Percentiles rank a stretch among this genome's conserved stretches.
Conservation (phyloP, 2,329 filamentous ascomycete genomes). For the Fusarium fujikuroi region DNA sequence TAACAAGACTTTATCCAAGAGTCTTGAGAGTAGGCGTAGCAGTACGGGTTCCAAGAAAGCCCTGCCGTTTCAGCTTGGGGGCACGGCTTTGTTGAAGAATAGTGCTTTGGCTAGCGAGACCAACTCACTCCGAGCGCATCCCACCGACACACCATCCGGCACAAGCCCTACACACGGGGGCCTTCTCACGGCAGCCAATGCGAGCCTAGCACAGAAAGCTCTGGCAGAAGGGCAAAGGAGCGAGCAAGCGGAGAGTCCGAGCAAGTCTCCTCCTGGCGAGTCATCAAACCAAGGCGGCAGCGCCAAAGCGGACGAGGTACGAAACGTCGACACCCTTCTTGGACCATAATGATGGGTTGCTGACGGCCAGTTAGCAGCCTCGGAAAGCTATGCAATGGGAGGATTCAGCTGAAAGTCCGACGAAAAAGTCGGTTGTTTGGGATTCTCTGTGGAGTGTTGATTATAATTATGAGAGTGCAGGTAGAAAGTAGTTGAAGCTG, state of each 20-base stretch:
- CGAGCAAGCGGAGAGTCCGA: conserved; percentile 29
- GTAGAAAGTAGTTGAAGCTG: conserved; percentile 39
- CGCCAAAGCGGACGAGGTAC: conserved; percentile 61
- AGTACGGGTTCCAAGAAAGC: conserved; percentile 88
- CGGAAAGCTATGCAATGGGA: conserved; percentile 52
- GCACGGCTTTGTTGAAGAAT: conserved; percentile 58
- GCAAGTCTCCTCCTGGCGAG: conserved; percentile 44
- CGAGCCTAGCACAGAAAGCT: conserved; percentile 28
- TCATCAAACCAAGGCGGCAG: conserved; percentile 37
- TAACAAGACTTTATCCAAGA: conserved; percentile 84
- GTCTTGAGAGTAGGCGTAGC: conserved; percentile 89
- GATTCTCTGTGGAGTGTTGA: conserved; percentile 71
- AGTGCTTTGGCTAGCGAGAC: conserved; percentile 68
- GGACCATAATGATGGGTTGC: conserved; percentile 59
- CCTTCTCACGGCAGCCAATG: conserved; percentile 38
- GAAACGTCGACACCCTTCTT: conserved; percentile 62
- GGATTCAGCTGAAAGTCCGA: conserved; percentile 52
- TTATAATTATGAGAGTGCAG: conserved; percentile 62
- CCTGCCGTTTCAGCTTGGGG: conserved; percentile 61
- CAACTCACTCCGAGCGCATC: conserved; percentile 64
- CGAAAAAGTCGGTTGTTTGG: conserved; percentile 68
- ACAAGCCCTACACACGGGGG: conserved; percentile 55
- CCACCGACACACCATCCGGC: conserved; percentile 54
- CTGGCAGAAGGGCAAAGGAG: conserved; percentile 26
- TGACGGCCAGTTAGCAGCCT: conserved; percentile 47